Percentiles rank a stretch among this genome's conserved stretches.
These are phyloP conservation scores for Marchantia paleacea DNA, from an alignment of 225 moss, liverwort and hornwort genomes.

Conservation along the genomic window DNA sequence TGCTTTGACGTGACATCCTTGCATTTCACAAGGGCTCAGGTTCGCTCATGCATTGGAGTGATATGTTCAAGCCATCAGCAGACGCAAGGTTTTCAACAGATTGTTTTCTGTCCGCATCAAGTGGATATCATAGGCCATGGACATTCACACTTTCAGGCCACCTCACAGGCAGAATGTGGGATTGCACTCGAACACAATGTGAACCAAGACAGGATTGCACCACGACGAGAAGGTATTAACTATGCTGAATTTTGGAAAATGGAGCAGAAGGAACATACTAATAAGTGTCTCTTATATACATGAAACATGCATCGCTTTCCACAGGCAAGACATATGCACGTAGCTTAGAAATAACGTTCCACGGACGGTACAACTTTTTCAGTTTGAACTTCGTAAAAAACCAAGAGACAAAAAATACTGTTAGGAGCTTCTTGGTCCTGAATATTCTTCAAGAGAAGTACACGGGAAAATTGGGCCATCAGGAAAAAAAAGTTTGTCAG, in stretches of 20 bases:
- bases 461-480: not conserved
- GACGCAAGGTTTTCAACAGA: not conserved
- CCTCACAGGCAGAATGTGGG: too few species aligned
- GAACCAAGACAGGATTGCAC: not conserved
- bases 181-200: too few species aligned
- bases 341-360: too few species aligned
- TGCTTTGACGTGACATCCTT: not conserved
- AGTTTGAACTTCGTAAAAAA: too few species aligned
- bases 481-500: not conserved
- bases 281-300: too few species aligned
- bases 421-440: not conserved
- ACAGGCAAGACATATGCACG: too few species aligned
- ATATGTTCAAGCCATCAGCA: not conserved
- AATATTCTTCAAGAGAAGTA: not conserved
- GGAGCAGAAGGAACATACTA: not conserved
- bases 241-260: not conserved
- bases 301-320: too few species aligned
- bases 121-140: not conserved
- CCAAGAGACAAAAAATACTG: not conserved
- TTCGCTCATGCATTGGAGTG: not conserved
- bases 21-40: not conserved
- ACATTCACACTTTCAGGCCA: too few species aligned
- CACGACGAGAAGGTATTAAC: too few species aligned
- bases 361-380: too few species aligned
- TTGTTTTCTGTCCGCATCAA: slow-evolving; percentile 2